phyloP scores from a whole-genome alignment of 768 basidiomycete genomes.

The Suillus luteus region DNA sequence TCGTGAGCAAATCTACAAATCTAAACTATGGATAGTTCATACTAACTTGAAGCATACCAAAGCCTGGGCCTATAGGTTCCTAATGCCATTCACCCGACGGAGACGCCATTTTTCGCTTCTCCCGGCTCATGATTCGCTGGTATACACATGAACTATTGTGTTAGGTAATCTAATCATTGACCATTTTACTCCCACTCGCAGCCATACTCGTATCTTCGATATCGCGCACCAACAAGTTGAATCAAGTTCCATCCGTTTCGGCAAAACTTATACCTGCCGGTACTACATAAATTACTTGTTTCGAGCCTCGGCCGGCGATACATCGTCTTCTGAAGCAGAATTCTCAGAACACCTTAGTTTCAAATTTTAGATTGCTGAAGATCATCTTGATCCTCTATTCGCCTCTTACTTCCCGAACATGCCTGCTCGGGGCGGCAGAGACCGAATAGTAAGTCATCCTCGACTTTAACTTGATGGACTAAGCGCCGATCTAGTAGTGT shows the following conservation, averaged over 20 bases:
- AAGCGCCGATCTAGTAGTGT: neutral
- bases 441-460: neutral
- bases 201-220: neutral
- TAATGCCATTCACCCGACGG: neutral
- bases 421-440: neutral
- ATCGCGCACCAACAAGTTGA: neutral
- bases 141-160: neutral
- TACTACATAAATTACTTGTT: neutral
- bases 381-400: neutral
- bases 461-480: neutral
- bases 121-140: neutral
- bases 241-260: neutral
- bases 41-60: slow-evolving; percentile 2
- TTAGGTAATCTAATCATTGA: neutral
- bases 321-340: neutral
- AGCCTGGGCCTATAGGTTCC: neutral
- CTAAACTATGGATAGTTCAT: neutral
- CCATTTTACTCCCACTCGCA: neutral
- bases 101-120: neutral
- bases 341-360: neutral
- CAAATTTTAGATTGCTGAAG: neutral
- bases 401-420: slow-evolving; percentile 1
- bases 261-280: neutral
- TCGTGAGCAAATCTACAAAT: neutral
- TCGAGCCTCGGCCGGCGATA: neutral